Conservation (phyloP, 768 basidiomycete genomes). For the Termitomyces sp. region DNA sequence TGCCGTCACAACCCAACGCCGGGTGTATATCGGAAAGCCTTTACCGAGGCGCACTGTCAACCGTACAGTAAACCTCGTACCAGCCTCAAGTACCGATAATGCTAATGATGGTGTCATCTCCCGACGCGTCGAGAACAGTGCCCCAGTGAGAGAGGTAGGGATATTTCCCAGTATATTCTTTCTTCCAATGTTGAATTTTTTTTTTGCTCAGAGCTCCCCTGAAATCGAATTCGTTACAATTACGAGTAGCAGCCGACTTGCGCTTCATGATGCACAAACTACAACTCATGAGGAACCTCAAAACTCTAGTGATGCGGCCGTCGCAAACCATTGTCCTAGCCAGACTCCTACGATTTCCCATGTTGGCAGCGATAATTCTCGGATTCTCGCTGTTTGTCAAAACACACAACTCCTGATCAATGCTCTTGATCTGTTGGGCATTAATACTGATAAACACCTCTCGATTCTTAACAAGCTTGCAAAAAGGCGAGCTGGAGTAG, state of each 20-base stretch:
- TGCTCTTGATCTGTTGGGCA: not conserved
- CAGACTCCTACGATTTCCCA: not conserved
- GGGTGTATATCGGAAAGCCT: not conserved
- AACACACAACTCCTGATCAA: not conserved
- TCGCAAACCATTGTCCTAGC: not conserved
- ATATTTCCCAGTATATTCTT: not conserved
- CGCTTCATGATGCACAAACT: not conserved
- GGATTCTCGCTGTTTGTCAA: not conserved
- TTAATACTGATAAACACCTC: not conserved
- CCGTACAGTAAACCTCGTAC: no score
- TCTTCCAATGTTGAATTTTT: not conserved
- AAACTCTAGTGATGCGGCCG: not conserved
- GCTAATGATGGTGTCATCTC: no score
- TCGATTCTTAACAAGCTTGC: not conserved
- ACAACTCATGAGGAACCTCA: not conserved
- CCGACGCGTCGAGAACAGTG: no score
- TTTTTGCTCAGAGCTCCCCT: not conserved
- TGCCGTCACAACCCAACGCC: not conserved
- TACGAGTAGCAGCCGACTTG: not conserved
- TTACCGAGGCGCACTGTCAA: not conserved
- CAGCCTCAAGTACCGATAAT: not conserved
- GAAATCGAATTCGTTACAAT: not conserved
- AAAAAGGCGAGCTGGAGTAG: not conserved
- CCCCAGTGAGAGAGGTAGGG: not conserved
- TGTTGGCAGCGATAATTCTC: not conserved